Base-by-base conservation (phyloP, 805 yeast species). In the Naumovozyma baii region DNA sequence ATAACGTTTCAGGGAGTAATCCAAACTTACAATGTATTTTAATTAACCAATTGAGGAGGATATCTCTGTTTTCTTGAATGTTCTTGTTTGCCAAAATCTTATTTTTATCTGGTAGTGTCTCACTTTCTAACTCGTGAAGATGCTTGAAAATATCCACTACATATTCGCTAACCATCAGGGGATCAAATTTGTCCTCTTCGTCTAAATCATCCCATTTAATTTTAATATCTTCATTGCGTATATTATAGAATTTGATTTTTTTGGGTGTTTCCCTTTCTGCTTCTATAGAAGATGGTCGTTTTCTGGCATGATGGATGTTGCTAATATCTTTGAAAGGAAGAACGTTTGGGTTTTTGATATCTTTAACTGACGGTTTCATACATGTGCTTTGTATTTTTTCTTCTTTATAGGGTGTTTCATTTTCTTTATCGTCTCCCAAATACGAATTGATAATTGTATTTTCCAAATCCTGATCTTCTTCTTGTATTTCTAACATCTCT, bases 121-220 rank as follows among this genome's bases (percentile, higher is more conserved):
- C 69, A 34, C 68, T 57, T 63, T 86, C 94, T 44, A 80, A 66
- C 52, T 70, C 76, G 55, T 78, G 77, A 51, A 87, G 65, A 61
- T 83, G 84, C 26, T 74, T 78, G 61, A 84, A 87, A 44, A 88
- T 88, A 44, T 87, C 96, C 44, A 67, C 72, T 39, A 82, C 94
- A 60, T 88, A 88, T 64, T 88, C 97, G 45, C 84, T 74, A 28
- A 83, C 95, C 95, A 88, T 87, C 45, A 83, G 61, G 16, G 88
- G 88, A 59, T 82, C 90, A 52, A 79, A 80, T 38, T 64, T 57
- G 57, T 81, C 90, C 51, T 80, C 87, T 37, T 75, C 80, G 54
- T 82, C 88, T 38, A 81, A 63, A 57, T 82, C 87, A 50, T 80
- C 85, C 83, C 86, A 65, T 9, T 8, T 29, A 33, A 59, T 61